Evolutionary conservation across 495 filamentous ascomycete genomes (phyloP), one percentile per base, ranked within the genome.

Genomic region (Xylaria telfairii): DNA sequence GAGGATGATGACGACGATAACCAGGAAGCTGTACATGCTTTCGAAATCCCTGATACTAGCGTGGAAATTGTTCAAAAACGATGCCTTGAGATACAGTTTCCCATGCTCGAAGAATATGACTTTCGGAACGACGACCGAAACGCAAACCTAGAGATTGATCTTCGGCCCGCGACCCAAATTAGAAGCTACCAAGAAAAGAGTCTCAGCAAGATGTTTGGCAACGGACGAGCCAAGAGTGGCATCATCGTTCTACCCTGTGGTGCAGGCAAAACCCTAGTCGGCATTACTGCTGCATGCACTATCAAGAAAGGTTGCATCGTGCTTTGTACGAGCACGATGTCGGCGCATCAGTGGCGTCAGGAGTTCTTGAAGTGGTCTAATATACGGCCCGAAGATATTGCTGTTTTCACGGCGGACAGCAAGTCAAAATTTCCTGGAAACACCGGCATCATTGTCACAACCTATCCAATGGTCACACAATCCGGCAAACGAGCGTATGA

Each of bases 351-450:
- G 78, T 99, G 96, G 96, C 87, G 93, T 51, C 91, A 94, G 47
- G 95, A 98, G 74, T 98, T 98, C 79, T 82, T 98, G 71, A 96
- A 97, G 76, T 98, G 96, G 96, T 97, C 95, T 60, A 98, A 98
- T 75, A 97, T 99, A 75, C 92, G 93, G 73, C 93, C 96, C 0
- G 90, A 94, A 68, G 93, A 97, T 75, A 92, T 99, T 76, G 92
- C 95, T 47, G 88, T 97, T 70, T 99, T 99, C 79, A 98, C 96
- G 3, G 94, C 95, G 2, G 95, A 97, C 73, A 90, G 92, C 79
- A 99, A 99, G 79, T 90, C 92, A 53, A 92, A 90, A 73, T 97
- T 99, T 80, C 88, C 91, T 1, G 87, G 94, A 28, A 95, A 92
- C 66, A 96, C 96, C 0, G 96, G 96, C 68, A 93, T 98, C 74